Evolutionary conservation across 169 alveolate species (phyloP), one percentile per base, ranked within the genome.

Genomic region (Plasmodium gonderi): DNA sequence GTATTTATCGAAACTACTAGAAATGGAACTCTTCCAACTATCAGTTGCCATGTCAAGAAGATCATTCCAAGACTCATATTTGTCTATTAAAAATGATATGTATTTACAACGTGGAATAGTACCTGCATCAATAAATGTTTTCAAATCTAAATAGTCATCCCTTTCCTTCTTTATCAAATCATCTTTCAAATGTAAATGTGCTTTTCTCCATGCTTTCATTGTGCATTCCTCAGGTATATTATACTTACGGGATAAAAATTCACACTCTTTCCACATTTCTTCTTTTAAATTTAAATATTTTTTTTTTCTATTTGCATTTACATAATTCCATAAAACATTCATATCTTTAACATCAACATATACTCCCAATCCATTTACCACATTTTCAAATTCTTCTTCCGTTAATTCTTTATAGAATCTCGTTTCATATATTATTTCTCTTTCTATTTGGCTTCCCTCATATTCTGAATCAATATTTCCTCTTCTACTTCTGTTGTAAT

Each of bases 201-300:
- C 74, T 49, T 78, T 51, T 49, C 33, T 78, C 89, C 89, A 78
- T 20, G 12, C 89, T 64, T 49, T 78, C 49, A 49, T 51, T 3
- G 75, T 49, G 17, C 40, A 78, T 2, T 78, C 89, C 20, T 78
- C 76, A n/a, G 89, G 75, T 51, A 78, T 40, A 38, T 78, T 49
- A 20, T 78, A 78, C 8, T 12, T 26, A 1, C 12, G 2, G 1
- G 51, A 78, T 38, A 78, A 31, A 47, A 36, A 17, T 49, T 78
- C 77, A 45, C 89, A 78, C 9, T 47, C 47, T 17, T 78, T 78
- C 89, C 60, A 51, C 3, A 78, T n/a, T 17, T 78, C 89, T 64
- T 78, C 89, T 38, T 78, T 78, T 64, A 78, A 47, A 31, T 36
- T 31, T 20, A 54, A 4, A 64, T 78, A 78, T 49, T 78, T 78